phyloP scores from a whole-genome alignment of 192 early-diverging fungal genomes.

The Backusella circina region DNA sequence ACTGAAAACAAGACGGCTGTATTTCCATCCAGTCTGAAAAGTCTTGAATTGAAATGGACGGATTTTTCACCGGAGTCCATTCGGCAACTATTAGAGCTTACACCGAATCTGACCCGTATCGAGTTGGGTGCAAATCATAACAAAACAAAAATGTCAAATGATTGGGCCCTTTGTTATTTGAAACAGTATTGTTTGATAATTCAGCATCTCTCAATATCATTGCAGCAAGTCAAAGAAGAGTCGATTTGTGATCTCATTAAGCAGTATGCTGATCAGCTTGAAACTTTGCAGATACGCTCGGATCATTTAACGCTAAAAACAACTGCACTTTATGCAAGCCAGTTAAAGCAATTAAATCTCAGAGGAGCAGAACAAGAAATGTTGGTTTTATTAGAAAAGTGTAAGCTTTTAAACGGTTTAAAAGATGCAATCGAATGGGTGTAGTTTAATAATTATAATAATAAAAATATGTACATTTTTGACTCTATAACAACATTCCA shows the following conservation, averaged over 20 bases:
- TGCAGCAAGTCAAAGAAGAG: slow-evolving; percentile 9
- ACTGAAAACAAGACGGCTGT: not conserved
- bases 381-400: not conserved
- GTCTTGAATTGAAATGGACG: slow-evolving; percentile 2
- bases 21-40: not conserved
- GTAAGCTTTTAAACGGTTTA: not conserved
- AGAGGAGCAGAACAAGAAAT: not conserved
- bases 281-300: not conserved
- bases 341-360: not conserved
- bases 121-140: slow-evolving; percentile 16
- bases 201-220: slow-evolving; percentile 2
- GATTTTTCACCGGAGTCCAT: slow-evolving; percentile 4
- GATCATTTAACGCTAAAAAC: not conserved
- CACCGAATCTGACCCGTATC: slow-evolving; percentile 2
- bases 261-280: not conserved
- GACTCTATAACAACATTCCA: not conserved
- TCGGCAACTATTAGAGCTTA: not conserved
- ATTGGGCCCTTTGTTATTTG: not conserved
- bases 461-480: slow-evolving; percentile 1
- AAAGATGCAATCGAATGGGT: not conserved
- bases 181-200: not conserved
- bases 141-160: not conserved
- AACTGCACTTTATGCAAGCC: not conserved
- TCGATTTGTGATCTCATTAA: slow-evolving; percentile 1
- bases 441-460: not conserved